Evolutionary conservation across 2,329 filamentous ascomycete genomes (phyloP).

Genomic region (Arthrobotrys entomopaga): DNA sequence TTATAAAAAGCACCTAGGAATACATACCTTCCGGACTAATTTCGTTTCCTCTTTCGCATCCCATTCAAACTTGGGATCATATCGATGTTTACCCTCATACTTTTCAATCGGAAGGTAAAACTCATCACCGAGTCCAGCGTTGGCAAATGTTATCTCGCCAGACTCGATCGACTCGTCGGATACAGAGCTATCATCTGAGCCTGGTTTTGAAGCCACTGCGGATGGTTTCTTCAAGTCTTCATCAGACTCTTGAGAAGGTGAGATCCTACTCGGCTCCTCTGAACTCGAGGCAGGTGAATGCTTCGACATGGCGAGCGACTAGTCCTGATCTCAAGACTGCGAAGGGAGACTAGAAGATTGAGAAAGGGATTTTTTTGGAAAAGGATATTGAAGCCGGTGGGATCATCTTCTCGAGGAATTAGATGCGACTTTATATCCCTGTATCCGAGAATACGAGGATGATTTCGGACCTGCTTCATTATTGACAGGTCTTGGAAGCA

Average conservation of each 20-base stretch:
- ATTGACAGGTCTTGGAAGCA: neutral
- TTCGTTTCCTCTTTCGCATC: slow-evolving; percentile 68
- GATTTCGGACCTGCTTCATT: neutral
- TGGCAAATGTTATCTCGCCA: slow-evolving; percentile 59
- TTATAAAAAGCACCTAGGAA: neutral
- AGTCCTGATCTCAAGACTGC: neutral
- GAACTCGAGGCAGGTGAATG: slow-evolving; percentile 30
- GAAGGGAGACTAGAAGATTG: slow-evolving; percentile 1
- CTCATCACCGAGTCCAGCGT: slow-evolving; percentile 60
- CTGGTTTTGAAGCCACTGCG: neutral
- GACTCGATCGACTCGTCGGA: slow-evolving; percentile 28
- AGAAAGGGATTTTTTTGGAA: slow-evolving; percentile 6
- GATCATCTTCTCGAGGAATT: slow-evolving; percentile 20
- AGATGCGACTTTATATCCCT: slow-evolving; percentile 39
- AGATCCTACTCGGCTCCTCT: slow-evolving; percentile 6
- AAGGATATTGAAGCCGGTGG: slow-evolving; percentile 1
- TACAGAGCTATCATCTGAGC: slow-evolving; percentile 34
- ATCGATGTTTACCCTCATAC: slow-evolving; percentile 71
- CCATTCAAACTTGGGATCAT: slow-evolving; percentile 70
- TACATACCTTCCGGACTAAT: slow-evolving; percentile 67
- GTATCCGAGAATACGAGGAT: neutral
- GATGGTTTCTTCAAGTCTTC: slow-evolving; percentile 36
- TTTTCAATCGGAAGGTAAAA: slow-evolving; percentile 67
- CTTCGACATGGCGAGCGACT: slow-evolving; percentile 32
- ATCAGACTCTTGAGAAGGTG: slow-evolving; percentile 13